Evolutionary conservation across 345 rosid species (phyloP).

Genomic region (Abelmoschus esculentus): DNA sequence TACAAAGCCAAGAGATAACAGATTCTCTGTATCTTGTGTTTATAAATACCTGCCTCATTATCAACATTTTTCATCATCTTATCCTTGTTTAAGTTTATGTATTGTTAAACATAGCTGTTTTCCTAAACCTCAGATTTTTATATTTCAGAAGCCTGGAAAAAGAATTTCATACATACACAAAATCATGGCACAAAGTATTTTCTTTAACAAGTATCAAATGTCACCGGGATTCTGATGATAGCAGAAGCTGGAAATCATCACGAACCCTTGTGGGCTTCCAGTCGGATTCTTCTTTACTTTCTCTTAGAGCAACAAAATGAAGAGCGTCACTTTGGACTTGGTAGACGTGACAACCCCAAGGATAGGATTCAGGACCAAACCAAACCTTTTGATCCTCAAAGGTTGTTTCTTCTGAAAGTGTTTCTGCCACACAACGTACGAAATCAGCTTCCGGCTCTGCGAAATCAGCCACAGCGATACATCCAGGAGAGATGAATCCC

Average conservation of each 20-base stretch:
- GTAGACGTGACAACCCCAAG: constrained; percentile 91
- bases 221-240: constrained; percentile 8
- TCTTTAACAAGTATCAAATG: neutral
- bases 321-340: constrained; percentile 89
- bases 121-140: neutral
- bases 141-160: neutral
- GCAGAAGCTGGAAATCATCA: constrained; percentile 32
- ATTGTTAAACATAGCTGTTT: too few relatives aligned
- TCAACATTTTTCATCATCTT: too few relatives aligned
- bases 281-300: constrained; percentile 54
- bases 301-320: constrained; percentile 77
- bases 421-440: constrained; percentile 61
- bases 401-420: constrained; percentile 62
- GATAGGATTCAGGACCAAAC: constrained; percentile 77
- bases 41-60: too few relatives aligned
- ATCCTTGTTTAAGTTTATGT: too few relatives aligned
- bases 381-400: constrained; percentile 88
- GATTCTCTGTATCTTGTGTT: too few relatives aligned
- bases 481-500: constrained; percentile 69
- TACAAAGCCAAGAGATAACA: too few relatives aligned
- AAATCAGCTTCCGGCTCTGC: constrained; percentile 56
- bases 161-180: neutral
- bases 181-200: neutral
- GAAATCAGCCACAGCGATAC: constrained; percentile 59
- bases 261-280: constrained; percentile 71